A percentile compares a stretch with the other conserved stretches of the same genome.
phyloP scores from a whole-genome alignment of 768 basidiomycete genomes.

The Leccinum variicolor region DNA sequence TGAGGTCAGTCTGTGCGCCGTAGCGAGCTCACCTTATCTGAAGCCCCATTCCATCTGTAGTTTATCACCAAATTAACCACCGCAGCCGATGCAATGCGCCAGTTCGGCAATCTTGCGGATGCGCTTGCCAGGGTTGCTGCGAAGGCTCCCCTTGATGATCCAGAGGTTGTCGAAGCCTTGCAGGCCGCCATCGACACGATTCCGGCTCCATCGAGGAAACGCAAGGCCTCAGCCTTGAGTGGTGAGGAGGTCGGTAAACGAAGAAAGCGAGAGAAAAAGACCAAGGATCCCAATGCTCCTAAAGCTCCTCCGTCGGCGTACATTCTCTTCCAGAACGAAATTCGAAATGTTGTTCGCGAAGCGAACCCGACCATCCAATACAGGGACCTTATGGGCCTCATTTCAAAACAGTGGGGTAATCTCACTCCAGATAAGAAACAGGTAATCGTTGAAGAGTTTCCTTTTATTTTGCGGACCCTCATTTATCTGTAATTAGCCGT shows the following conservation, averaged over 20 bases:
- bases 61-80: constrained; percentile 51
- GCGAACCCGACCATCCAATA: constrained; percentile 64
- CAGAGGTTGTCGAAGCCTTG: constrained; percentile 26
- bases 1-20: constrained; percentile 26
- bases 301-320: constrained; percentile 93
- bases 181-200: constrained; percentile 31
- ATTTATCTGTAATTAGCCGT: constrained; percentile 22
- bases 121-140: constrained; percentile 51
- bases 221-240: constrained; percentile 38
- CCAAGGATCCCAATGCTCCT: constrained; percentile 88
- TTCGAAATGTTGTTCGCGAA: constrained; percentile 70
- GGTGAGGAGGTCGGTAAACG: constrained; percentile 37
- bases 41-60: constrained; percentile 35
- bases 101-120: constrained; percentile 59
- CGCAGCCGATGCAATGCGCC: constrained; percentile 62
- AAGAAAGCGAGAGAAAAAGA: constrained; percentile 50
- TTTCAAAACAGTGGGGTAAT: constrained; percentile 70
- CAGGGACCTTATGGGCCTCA: constrained; percentile 65
- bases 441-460: constrained; percentile 43
- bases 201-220: constrained; percentile 44
- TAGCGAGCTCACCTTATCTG: constrained; percentile 12
- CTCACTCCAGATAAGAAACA: constrained; percentile 70
- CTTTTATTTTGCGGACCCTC: not conserved
- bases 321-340: constrained; percentile 90
- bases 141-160: constrained; percentile 33